Base-by-base conservation (phyloP, 306 rosid genomes). In the Potentilla sterilis region DNA sequence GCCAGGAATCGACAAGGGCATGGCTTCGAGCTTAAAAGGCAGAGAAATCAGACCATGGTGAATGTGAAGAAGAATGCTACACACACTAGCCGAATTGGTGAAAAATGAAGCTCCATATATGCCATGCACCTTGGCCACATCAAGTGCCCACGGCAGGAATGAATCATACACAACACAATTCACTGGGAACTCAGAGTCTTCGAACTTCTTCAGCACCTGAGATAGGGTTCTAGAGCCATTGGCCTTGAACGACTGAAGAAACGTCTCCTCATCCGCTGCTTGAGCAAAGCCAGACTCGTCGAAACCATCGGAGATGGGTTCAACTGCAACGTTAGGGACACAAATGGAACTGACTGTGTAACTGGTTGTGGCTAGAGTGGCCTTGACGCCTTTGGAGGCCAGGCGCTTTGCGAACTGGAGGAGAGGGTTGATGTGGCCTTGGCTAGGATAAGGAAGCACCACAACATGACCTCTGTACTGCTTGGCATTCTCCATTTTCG, bases 281-380 rank as follows among this genome's bases (percentile, higher is more conserved):
- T 88, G 84, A 5, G 91, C 78, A 46, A 80, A 87, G 43, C 93
- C 93, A 0, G 75, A 41, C 0, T 80, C 9, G 73, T 88, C 91
- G 49, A 88, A 87, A 7, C 96, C 93, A 2, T 90, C 93, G 0
- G 93, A 90, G 76, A 90, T 91, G 0, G 91, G 74, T n/a, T 61
- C 67, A 4, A 91, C 90, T 0, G 16, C 58, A 0, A 88, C 44
- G 83, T 75, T 81, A 2, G 79, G 48, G 0, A 87, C 78, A 19
- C 48, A 5, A 49, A 91, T n/a, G 28, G 81, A 75, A n/a, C 37
- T 10, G 55, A 63, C 63, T 7, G 74, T 73, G 40, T 77, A 70
- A 19, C 6, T 64, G 22, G 82, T 66, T 6, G 82, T 58, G 16
- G 83, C 78, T 0, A 83, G 11, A 0, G 83, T 79, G 55, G 79